Evolutionary conservation across 306 rosid species (phyloP), one percentile per base, ranked within the genome.

Genomic region (Senna siamea): DNA sequence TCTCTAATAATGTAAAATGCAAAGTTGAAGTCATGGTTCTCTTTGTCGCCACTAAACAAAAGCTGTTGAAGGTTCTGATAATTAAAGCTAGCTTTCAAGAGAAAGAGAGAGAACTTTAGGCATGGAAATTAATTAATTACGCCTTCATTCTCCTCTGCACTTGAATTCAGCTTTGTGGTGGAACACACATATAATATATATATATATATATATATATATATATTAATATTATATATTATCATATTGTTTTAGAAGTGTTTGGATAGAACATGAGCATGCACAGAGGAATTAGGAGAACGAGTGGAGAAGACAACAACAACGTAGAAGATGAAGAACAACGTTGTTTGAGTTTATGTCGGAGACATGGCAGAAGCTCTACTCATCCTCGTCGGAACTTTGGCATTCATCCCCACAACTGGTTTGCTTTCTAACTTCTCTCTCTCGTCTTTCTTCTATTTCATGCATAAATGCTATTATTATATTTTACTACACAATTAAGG

Each of bases 41-140:
- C 47, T 72, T 3, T 72, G 57, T 46, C 76, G 17, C 59, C 58
- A 44, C 69, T 18, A 59, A 58, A 9, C 43, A 22, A 43, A 37
- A 26, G 30, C 30, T 38, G 52, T 19, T 5, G 8, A 63, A 54
- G 40, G 57, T 47, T 67, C 44, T n/a, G 0, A 8, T 38, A 9
- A 18, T 18, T 19, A 20, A 7, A 30, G 18, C 26, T 17, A n/a
- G 26, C 66, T 20, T 26, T 26, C 30, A 26, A 26, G 30, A 26
- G 30, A 26, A 26, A 26, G 30, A 26, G 30, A 26, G 30, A 26
- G 30, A 26, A 26, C 30, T 1, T 58, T 40, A 37, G 7, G 8
- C 3, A 30, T 32, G 34, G n/a, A 58, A 58, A 15, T 17, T 22
- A 51, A 1, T 1, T 4, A 41, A 11, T 41, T 15, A 4, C 19